Percentiles rank a stretch among this genome's conserved stretches.
phyloP scores from a whole-genome alignment of 306 rosid genomes.

The Rosa multiflora region DNA sequence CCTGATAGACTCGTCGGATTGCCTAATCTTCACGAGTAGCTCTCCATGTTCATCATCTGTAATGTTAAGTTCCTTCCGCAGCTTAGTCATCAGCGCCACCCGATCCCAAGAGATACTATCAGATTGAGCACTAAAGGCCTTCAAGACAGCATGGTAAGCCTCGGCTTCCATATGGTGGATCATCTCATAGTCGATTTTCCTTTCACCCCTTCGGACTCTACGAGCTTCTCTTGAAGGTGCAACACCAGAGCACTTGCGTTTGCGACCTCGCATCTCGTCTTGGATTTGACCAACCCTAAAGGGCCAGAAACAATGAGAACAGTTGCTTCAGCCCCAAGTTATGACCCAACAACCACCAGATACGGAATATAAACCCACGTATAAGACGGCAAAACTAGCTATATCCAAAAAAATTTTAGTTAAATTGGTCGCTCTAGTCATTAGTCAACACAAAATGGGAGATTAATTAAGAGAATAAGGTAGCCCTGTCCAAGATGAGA shows the following conservation, averaged over 20 bases:
- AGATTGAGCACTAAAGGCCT: conserved; percentile 14
- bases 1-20: neutral
- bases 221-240: neutral
- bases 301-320: neutral
- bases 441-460: too few relatives aligned
- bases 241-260: neutral
- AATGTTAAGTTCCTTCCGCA: conserved; percentile 18
- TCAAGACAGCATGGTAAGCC: conserved; percentile 19
- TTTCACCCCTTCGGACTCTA: neutral
- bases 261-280: neutral
- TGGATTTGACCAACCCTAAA: neutral
- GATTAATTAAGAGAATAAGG: neutral
- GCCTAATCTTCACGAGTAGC: conserved; percentile 1
- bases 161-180: conserved; percentile 13
- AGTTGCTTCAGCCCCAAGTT: neutral
- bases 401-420: too few relatives aligned
- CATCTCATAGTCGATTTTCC: neutral
- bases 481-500: neutral
- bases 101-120: conserved; percentile 15
- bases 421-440: too few relatives aligned
- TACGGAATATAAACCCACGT: too few relatives aligned
- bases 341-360: neutral
- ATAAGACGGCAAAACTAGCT: too few relatives aligned
- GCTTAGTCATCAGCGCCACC: conserved; percentile 13
- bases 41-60: conserved; percentile 18